Evolutionary conservation across 1,139 yeast species (phyloP), one percentile per base, ranked within the genome.

Genomic region (Saccharomyces hybrid): DNA sequence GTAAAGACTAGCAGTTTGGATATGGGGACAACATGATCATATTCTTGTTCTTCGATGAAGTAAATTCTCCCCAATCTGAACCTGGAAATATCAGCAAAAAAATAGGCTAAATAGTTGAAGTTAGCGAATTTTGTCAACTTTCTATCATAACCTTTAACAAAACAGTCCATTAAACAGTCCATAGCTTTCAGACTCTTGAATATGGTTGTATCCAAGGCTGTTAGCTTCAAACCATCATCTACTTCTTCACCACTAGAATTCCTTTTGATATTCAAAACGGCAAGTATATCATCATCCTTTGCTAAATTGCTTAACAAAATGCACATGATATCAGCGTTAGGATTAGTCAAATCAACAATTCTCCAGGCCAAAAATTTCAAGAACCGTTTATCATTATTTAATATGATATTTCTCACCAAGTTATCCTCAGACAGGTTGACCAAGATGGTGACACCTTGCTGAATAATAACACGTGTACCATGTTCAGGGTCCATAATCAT

Each of bases 51-150:
- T 9, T 85, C 78, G 51, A 86, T 79, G 64, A 89, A 88, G 70
- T 88, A 91, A 48, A 78, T 77, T 71, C 97, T 81, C 8, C 96
- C 97, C 57, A 76, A 73, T 49, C 76, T 74, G 61, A 80, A 80
- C 62, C 97, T 79, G 1, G 98, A 89, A 51, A 89, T 75, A 68
- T 93, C 98, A 14, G 96, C 93, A 71, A 93, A 91, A 69, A 89
- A 88, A 70, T 85, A 90, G 0, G 97, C 80, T 60, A 93, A 76
- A 67, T 88, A 91, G 70, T 91, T 97, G 64, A 73, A 93, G 61
- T 81, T 80, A 3, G 96, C 96, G 63, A 75, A 78, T 63, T 78
- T 78, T 72, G 88, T 90, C 56, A 88, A 75, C 14, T 81, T 72
- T 67, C 90, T 77, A 61, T 86, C 91, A 51, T 79, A 76, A 4